Evolutionary conservation across 495 filamentous ascomycete species (phyloP).

Genomic region (Saxophila tyrrhenica): DNA sequence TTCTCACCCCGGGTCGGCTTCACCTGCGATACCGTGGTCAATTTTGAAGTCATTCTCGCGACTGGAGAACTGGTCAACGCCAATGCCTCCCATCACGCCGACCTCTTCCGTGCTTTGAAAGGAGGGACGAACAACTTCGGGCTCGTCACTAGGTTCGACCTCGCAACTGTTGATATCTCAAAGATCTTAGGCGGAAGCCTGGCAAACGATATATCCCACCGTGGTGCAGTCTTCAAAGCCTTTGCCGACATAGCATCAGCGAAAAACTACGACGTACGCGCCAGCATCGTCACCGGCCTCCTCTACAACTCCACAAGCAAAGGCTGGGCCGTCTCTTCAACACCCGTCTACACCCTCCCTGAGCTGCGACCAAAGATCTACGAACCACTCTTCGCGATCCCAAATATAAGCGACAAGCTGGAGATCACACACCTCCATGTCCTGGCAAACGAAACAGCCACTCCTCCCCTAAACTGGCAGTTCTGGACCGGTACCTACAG

Average conservation of each 20-base stretch:
- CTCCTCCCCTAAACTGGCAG: conserved; percentile 9
- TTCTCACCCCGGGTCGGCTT: conserved; percentile 5
- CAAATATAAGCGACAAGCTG: not conserved
- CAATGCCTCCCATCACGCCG: conserved; percentile 19
- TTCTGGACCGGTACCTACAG: conserved; percentile 9
- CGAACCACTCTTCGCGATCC: conserved; percentile 2
- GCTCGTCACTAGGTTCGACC: conserved; percentile 28
- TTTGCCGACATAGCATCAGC: not conserved
- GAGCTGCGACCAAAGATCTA: not conserved
- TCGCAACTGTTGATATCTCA: conserved; percentile 1
- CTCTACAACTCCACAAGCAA: not conserved
- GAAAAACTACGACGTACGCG: conserved; percentile 4
- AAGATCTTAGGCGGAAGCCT: not conserved
- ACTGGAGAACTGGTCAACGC: conserved; percentile 19
- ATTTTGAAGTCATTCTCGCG: conserved; percentile 28
- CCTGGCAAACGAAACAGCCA: not conserved
- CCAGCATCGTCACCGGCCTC: not conserved
- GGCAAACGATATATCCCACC: not conserved
- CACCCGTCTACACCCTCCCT: conserved; percentile 6
- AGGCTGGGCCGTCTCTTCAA: conserved; percentile 4
- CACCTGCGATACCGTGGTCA: conserved; percentile 23
- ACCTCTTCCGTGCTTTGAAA: conserved; percentile 32
- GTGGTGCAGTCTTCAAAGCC: conserved; percentile 2
- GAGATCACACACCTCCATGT: not conserved
- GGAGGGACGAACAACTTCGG: conserved; percentile 36